Base-by-base conservation (phyloP, 768 basidiomycete genomes). In the Rhodotorula sphaerocarpa region DNA sequence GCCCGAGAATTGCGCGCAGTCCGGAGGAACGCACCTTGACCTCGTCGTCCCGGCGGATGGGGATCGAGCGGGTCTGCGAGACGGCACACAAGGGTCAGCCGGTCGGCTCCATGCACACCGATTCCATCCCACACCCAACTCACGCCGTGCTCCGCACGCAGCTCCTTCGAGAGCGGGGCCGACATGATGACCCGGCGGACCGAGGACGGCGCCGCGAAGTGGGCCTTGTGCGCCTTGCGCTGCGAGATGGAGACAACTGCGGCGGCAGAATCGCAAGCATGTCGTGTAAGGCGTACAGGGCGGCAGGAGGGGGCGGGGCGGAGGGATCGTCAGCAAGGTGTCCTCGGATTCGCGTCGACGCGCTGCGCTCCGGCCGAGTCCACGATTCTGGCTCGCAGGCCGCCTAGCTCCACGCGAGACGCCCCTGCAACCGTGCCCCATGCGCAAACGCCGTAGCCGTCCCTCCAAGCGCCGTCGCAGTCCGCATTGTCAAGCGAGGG, bases 141-240 rank as follows among this genome's bases (percentile, higher is more conserved):
- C 50, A 51, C 50, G 77, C 85, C 86, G 82, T 97, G 80, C 80
- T 96, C 90, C 76, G 76, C 79, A 70, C 91, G 84, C 72, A 99
- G 86, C 73, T 96, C 93, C 81, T 95, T 96, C 65, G 88, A 86
- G 63, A 99, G 84, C 54, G 91, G 80, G 61, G 93, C 90, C 69
- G 88, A 90, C 95, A 99, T 96, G 73, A 97, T 91, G 80, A 88
- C 91, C 77, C 95, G 86, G 77, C 93, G 88, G 73, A 89, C 80
- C 52, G 88, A 90, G 48, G 93, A 96, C 53, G 93, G 89, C 46
- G 93, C 93, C 56, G 82, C 82, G 79, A 97, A 96, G 83, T 99
- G 95, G 71, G 87, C 87, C 84, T 95, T 96, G 81, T 91, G 90
- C 74, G 86, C 84, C 84, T 96, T 97, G 83, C 95, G 89, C 77